phyloP scores from a whole-genome alignment of 192 early-diverging fungal species.

The Phlyctochytrium planicorne region DNA sequence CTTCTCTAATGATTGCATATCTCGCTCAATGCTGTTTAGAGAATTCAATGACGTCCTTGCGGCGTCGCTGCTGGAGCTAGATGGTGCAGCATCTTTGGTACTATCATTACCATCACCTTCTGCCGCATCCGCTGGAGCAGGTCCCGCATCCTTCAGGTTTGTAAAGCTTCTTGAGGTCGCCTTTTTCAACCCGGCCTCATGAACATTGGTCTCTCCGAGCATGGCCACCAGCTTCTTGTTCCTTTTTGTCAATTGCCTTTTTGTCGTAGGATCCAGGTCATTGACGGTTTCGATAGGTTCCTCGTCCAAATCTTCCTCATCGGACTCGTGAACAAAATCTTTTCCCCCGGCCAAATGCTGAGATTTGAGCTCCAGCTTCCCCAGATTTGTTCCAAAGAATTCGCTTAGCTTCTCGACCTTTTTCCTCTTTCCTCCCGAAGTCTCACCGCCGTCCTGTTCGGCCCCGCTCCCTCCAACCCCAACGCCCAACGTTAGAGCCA shows the following conservation, averaged over 20 bases:
- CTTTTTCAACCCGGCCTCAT: neutral
- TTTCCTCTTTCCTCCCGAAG: conserved; percentile 26
- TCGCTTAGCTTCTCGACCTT: conserved; percentile 50
- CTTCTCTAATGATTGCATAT: neutral
- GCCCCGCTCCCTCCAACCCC: neutral
- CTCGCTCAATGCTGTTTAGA: neutral
- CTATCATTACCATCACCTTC: neutral
- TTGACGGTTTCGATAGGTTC: conserved; percentile 11
- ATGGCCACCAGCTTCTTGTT: conserved; percentile 4
- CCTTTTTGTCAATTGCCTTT: conserved; percentile 13
- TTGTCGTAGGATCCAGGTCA: conserved; percentile 10
- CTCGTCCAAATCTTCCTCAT: neutral
- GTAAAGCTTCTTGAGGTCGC: neutral
- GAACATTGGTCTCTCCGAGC: conserved; percentile 5
- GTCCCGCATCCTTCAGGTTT: neutral
- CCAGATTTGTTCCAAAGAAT: conserved; percentile 48
- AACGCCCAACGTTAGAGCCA: neutral
- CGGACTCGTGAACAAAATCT: neutral
- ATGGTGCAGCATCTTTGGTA: too few species aligned
- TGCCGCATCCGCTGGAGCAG: neutral
- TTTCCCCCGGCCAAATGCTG: neutral
- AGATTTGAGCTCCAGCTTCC: neutral
- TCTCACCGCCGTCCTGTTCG: conserved; percentile 15
- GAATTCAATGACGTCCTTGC: neutral
- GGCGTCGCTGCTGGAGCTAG: neutral